These are phyloP conservation scores for Mallotus repandus DNA, from an alignment of 441 rosid species.

Conservation along the genomic window DNA sequence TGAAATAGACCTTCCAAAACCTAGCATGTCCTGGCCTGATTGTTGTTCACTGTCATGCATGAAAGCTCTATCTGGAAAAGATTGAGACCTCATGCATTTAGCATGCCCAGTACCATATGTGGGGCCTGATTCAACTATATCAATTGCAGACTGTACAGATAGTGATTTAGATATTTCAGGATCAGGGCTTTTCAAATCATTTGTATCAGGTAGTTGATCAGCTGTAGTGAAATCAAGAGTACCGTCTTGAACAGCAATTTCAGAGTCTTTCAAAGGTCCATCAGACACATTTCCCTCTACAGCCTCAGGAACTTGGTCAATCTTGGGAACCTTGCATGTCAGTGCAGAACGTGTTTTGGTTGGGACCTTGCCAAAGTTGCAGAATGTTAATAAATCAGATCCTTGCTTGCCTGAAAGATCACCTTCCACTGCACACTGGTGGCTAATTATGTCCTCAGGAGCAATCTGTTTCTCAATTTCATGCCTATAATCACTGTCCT, in stretches of 20 bases:
- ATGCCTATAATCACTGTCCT: slow-evolving; percentile 30
- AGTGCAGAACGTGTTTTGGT: slow-evolving; percentile 82
- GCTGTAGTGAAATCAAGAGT: slow-evolving; percentile 29
- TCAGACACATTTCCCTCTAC: slow-evolving; percentile 43
- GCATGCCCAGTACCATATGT: slow-evolving; percentile 38
- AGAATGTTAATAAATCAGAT: slow-evolving; percentile 58
- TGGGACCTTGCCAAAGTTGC: slow-evolving; percentile 83
- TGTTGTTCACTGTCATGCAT: slow-evolving; percentile 42
- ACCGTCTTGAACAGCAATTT: slow-evolving; percentile 33
- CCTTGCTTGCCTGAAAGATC: slow-evolving; percentile 42
- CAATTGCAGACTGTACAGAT: slow-evolving; percentile 34
- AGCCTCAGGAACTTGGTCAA: slow-evolving; percentile 34
- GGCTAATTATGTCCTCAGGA: slow-evolving; percentile 35
- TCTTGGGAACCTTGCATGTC: slow-evolving; percentile 45
- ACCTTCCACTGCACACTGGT: slow-evolving; percentile 31
- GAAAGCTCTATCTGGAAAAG: slow-evolving; percentile 54
- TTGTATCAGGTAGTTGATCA: slow-evolving; percentile 33
- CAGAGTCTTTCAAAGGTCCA: slow-evolving; percentile 35
- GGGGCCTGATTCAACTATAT: slow-evolving; percentile 34
- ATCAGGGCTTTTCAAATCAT: slow-evolving; percentile 31
- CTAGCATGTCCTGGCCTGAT: slow-evolving; percentile 35
- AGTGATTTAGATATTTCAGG: slow-evolving; percentile 36
- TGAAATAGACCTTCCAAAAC: slow-evolving; percentile 50
- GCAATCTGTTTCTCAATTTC: slow-evolving; percentile 45
- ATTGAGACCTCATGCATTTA: slow-evolving; percentile 56